Base-by-base conservation (phyloP, 2,329 filamentous ascomycete genomes). In the Pyrenophora teres region DNA sequence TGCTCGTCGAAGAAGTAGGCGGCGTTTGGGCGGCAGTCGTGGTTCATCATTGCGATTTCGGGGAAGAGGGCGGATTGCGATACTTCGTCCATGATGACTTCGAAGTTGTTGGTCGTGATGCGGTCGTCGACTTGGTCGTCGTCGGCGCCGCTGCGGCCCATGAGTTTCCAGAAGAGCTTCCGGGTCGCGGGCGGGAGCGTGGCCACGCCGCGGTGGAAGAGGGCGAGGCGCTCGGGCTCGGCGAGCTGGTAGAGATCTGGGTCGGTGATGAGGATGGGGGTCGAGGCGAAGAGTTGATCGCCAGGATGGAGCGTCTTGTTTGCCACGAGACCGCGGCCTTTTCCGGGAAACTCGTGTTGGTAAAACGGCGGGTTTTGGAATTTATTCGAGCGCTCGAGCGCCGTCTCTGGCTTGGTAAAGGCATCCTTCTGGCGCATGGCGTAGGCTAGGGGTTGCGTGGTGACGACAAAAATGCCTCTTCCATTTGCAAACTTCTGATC, bases 1-100 rank as follows among this genome's bases (percentile, higher is more conserved):
- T 67, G 47, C 18, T 67, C 62, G 51, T 77, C 75, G 41, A 72
- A 72, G 56, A 75, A 75, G 51, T 76, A 73, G 16, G 74, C 76
- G 1, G 75, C 74, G 25, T 76, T 74, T 6, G 70, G 68, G 3
- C 70, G 48, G 55, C 69, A 73, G 50, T 73, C 70, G 51, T 73
- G 70, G 54, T 73, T 73, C 30, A 72, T 41, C 63, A 72, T 69
- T 8, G 70, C 69, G 33, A 72, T 72, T 37, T 72, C 69, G 0
- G 70, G 70, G 25, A 73, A 60, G 0, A 72, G 50, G 2, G 51
- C 68, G n/a, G 65, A 65, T n/a, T 66, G 63, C 2, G 45, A 35
- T 3, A 59, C 36, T 18, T 60, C 63, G 40, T 65, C 58, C 31
- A 73, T 55, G 2, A 44, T 37, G 25, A 70, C 44, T 40, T 72